A percentile compares a stretch with the other conserved stretches of the same genome.
Evolutionary conservation across 805 yeast genomes (phyloP).

Genomic region (Yarrowia deformans): DNA sequence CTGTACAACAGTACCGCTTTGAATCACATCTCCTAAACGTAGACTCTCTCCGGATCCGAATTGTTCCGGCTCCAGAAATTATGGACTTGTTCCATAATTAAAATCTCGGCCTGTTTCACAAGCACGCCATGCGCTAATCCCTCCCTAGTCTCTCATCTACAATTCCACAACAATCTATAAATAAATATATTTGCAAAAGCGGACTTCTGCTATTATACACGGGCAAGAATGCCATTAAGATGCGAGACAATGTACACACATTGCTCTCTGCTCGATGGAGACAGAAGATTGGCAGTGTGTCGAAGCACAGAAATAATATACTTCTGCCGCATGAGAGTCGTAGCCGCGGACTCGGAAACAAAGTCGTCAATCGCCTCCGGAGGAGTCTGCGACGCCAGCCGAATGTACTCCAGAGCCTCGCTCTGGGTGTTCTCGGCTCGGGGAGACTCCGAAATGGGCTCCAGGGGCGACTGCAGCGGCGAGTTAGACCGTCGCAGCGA

Average conservation of each 20-base stretch:
- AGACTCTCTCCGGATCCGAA: too few relatives aligned
- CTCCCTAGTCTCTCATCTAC: too few relatives aligned
- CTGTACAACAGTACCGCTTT: too few relatives aligned
- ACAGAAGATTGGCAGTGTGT: constrained; percentile 20
- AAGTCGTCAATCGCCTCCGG: constrained; percentile 33
- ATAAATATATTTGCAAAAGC: constrained; percentile 7
- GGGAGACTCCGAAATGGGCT: constrained; percentile 33
- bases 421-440: background rate
- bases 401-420: constrained; percentile 37
- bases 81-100: too few relatives aligned
- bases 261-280: constrained; percentile 29
- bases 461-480: constrained; percentile 22
- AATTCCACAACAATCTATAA: background rate
- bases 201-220: constrained; percentile 3
- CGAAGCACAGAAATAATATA: constrained; percentile 17
- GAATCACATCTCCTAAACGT: too few relatives aligned
- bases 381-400: constrained; percentile 25
- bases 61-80: too few relatives aligned
- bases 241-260: constrained; percentile 27
- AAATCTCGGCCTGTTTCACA: background rate
- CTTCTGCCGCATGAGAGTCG: constrained; percentile 8
- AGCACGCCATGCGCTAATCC: background rate
- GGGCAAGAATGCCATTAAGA: constrained; percentile 23
- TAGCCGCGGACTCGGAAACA: constrained; percentile 9
- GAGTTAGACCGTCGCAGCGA: constrained; percentile 7